A percentile compares a stretch with the other conserved stretches of the same genome.
Evolutionary conservation across 345 rosid species (phyloP).

Genomic region (Heritiera littoralis): DNA sequence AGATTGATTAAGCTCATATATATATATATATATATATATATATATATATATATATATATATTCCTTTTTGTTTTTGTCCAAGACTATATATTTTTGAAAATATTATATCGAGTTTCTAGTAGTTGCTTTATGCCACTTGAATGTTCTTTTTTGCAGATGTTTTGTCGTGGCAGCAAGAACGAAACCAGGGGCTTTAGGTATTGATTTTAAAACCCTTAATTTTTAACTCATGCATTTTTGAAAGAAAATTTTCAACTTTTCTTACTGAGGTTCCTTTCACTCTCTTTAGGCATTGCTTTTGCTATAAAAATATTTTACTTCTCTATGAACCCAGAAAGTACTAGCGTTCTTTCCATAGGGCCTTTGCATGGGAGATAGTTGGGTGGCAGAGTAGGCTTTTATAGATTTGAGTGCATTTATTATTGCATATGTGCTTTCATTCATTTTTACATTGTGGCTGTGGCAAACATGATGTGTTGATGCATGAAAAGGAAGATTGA

Average conservation of each 20-base stretch:
- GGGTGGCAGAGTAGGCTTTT: background rate
- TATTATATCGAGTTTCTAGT: background rate
- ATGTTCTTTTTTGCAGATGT: conserved; percentile 57
- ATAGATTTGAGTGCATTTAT: background rate
- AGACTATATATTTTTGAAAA: background rate
- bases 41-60: too few species aligned
- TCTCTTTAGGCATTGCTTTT: conserved; percentile 2
- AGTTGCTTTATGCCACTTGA: conserved; percentile 19
- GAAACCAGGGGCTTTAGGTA: conserved; percentile 97
- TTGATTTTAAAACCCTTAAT: background rate
- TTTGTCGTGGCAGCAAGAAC: conserved; percentile 95
- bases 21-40: too few species aligned
- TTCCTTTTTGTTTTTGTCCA: background rate
- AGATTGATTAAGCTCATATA: background rate
- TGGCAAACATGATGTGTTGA: background rate
- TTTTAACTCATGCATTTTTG: background rate
- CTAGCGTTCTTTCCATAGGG: background rate
- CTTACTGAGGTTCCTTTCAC: background rate
- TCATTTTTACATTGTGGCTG: background rate
- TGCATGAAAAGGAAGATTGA: background rate
- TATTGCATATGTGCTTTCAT: background rate
- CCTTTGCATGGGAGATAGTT: background rate
- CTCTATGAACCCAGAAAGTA: background rate
- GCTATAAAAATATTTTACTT: background rate
- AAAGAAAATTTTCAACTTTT: background rate